phyloP scores from a whole-genome alignment of 1,139 yeast species.

The Saccharomyces hybrid region DNA sequence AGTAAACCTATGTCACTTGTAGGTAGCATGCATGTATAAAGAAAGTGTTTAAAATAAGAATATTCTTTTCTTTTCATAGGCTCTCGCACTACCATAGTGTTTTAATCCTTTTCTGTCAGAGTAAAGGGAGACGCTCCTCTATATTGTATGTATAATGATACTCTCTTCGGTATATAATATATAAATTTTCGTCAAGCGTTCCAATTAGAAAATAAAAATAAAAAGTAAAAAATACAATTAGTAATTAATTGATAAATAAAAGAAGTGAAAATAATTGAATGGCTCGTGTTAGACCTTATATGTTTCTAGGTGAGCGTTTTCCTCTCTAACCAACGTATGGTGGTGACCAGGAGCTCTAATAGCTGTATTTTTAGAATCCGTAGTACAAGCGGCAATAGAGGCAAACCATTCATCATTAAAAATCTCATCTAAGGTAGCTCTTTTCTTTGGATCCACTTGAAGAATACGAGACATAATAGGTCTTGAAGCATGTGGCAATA shows the following conservation, averaged over 20 bases:
- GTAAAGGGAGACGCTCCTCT: background rate
- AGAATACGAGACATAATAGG: slow-evolving; percentile 71
- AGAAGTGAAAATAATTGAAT: background rate
- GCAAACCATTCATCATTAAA: slow-evolving; percentile 64
- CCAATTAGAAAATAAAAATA: background rate
- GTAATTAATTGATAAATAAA: background rate
- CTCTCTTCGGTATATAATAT: background rate
- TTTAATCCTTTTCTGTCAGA: background rate
- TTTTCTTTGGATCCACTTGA: slow-evolving; percentile 52
- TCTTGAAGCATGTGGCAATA: slow-evolving; percentile 81
- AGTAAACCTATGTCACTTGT: too few relatives aligned
- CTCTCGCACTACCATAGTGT: too few relatives aligned
- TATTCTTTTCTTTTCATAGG: background rate
- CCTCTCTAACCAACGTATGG: slow-evolving; percentile 50
- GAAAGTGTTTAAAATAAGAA: background rate
- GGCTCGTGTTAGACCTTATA: slow-evolving; percentile 30
- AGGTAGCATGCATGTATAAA: background rate
- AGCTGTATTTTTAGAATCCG: slow-evolving; percentile 38
- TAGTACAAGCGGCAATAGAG: slow-evolving; percentile 44
- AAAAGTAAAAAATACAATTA: background rate
- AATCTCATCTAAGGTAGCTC: slow-evolving; percentile 66
- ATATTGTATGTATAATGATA: background rate
- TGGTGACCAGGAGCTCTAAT: slow-evolving; percentile 46
- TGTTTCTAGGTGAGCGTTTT: slow-evolving; percentile 39
- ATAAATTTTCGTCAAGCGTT: background rate